phyloP scores from a whole-genome alignment of 1,284 basidiomycete genomes.

The Mycosarcoma maydis region DNA sequence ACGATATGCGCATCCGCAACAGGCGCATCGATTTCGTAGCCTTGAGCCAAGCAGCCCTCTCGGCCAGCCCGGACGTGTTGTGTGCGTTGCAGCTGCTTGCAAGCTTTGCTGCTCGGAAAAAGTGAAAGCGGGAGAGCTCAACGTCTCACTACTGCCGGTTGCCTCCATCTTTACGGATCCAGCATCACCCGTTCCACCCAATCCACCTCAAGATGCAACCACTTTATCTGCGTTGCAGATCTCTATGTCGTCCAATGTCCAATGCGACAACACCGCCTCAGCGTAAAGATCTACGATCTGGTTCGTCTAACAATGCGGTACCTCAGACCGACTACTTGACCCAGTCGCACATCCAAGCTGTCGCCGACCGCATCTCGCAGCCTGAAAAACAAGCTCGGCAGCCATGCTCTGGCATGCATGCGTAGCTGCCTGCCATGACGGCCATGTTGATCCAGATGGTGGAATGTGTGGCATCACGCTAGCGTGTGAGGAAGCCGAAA shows the following conservation, averaged over 20 bases:
- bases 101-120: background rate
- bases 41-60: conserved; percentile 29
- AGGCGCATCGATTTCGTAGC: conserved; percentile 14
- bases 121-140: too few species aligned
- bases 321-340: conserved; percentile 25
- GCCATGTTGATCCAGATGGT: conserved; percentile 23
- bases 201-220: background rate
- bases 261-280: too few species aligned
- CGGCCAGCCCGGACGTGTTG: conserved; percentile 14
- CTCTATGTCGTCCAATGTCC: too few species aligned
- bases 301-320: conserved; percentile 21
- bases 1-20: conserved; percentile 9
- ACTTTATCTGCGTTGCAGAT: too few species aligned
- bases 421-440: conserved; percentile 17
- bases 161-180: conserved; percentile 7
- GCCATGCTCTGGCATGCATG: conserved; percentile 3
- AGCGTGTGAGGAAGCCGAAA: too few species aligned
- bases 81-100: conserved; percentile 8
- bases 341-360: conserved; percentile 7
- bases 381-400: background rate
- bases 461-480: conserved; percentile 2
- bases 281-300: conserved; percentile 1
- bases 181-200: conserved; percentile 6
- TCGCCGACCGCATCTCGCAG: conserved; percentile 4
- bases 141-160: too few species aligned